Percentiles rank a stretch among this genome's conserved stretches.
phyloP scores from a whole-genome alignment of 768 basidiomycete genomes.

The Scleroderma citrinum region DNA sequence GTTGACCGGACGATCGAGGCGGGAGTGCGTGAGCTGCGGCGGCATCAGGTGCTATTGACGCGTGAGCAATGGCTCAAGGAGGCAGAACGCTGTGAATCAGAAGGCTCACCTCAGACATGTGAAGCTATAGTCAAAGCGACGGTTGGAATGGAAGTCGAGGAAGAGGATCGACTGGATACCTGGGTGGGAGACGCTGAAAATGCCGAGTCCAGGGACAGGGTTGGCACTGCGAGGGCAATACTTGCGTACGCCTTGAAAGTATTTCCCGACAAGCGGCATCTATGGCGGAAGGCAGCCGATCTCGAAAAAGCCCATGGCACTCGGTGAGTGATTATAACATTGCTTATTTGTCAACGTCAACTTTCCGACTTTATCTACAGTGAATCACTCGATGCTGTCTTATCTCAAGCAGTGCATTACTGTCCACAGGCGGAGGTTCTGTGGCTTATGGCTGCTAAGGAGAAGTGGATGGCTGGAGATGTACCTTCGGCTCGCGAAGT shows the following conservation, averaged over 20 bases:
- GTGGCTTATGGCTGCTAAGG: slow-evolving; percentile 98
- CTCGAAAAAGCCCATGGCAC: slow-evolving; percentile 90
- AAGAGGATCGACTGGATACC: slow-evolving; percentile 84
- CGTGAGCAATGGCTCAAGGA: slow-evolving; percentile 97
- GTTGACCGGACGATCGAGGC: slow-evolving; percentile 89
- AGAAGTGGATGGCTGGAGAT: slow-evolving; percentile 89
- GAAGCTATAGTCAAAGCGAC: slow-evolving; percentile 96
- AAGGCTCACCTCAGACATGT: slow-evolving; percentile 80
- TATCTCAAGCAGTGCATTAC: slow-evolving; percentile 77
- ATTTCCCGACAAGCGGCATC: slow-evolving; percentile 76
- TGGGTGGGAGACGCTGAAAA: slow-evolving; percentile 92
- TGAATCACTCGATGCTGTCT: slow-evolving; percentile 76
- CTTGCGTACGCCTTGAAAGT: slow-evolving; percentile 88
- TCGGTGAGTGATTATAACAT: slow-evolving; percentile 39
- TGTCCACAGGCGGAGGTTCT: slow-evolving; percentile 95
- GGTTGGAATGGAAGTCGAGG: slow-evolving; percentile 88
- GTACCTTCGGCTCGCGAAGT: slow-evolving; percentile 88
- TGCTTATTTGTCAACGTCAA: neutral
- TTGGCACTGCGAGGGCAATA: slow-evolving; percentile 83
- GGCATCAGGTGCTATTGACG: slow-evolving; percentile 76
- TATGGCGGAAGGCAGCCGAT: slow-evolving; percentile 91
- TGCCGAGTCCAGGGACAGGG: slow-evolving; percentile 63
- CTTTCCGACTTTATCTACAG: slow-evolving; percentile 30
- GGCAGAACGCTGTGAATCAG: slow-evolving; percentile 84
- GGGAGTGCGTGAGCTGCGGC: slow-evolving; percentile 71